A percentile compares a stretch with the other conserved stretches of the same genome.
phyloP scores from a whole-genome alignment of 1,139 yeast species.

The Yamadazyma dendronema region DNA sequence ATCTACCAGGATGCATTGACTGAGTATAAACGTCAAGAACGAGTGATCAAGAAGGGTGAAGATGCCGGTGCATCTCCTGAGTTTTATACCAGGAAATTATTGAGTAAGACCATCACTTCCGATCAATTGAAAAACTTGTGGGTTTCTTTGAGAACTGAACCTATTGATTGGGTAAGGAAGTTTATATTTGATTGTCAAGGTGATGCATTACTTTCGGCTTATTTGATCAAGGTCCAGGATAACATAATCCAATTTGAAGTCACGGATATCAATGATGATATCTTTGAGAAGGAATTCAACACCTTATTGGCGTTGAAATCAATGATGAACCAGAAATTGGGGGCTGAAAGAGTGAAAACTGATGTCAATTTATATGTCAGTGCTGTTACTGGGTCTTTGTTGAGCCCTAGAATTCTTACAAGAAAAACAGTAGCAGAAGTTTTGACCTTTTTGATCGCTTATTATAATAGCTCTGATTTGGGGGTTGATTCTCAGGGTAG shows the following conservation, averaged over 20 bases:
- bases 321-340: slow-evolving; percentile 48
- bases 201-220: slow-evolving; percentile 67
- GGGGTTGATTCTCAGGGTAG: slow-evolving; percentile 40
- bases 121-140: slow-evolving; percentile 79
- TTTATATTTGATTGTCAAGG: slow-evolving; percentile 83
- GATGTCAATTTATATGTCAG: slow-evolving; percentile 41
- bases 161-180: slow-evolving; percentile 82
- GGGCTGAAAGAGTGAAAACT: slow-evolving; percentile 42
- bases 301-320: slow-evolving; percentile 47
- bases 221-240: slow-evolving; percentile 39
- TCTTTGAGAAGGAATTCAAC: slow-evolving; percentile 48
- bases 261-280: slow-evolving; percentile 41
- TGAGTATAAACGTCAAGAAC: slow-evolving; percentile 62
- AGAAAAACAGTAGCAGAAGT: slow-evolving; percentile 82
- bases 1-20: slow-evolving; percentile 84
- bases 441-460: slow-evolving; percentile 48
- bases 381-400: slow-evolving; percentile 45
- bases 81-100: slow-evolving; percentile 70
- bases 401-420: slow-evolving; percentile 66
- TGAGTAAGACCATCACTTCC: slow-evolving; percentile 66
- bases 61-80: slow-evolving; percentile 60
- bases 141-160: slow-evolving; percentile 91
- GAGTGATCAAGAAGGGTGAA: slow-evolving; percentile 27
- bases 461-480: slow-evolving; percentile 28
- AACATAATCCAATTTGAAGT: slow-evolving; percentile 32